phyloP scores from a whole-genome alignment of 768 basidiomycete genomes.

The Lentinula guzmanii region DNA sequence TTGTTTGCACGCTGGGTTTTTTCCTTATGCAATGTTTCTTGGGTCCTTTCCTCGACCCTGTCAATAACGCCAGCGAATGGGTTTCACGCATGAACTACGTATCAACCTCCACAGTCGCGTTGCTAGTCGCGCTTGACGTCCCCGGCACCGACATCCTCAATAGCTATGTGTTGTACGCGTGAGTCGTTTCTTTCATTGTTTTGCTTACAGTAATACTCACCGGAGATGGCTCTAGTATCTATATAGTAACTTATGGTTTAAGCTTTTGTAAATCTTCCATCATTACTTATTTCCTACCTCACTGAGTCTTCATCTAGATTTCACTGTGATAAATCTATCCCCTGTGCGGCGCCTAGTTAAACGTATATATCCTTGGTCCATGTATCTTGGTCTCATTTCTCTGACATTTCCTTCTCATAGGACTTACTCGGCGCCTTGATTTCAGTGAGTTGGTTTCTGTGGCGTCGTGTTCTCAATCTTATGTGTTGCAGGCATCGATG shows the following conservation, averaged over 20 bases:
- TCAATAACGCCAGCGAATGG: conserved; percentile 74
- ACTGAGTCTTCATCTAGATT: conserved; percentile 41
- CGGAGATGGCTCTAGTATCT: conserved; percentile 26
- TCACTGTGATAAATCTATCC: conserved; percentile 49
- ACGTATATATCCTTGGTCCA: conserved; percentile 26
- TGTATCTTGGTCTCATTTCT: not conserved
- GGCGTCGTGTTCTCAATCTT: not conserved
- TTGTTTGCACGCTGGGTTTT: conserved; percentile 51
- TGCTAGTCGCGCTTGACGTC: conserved; percentile 55
- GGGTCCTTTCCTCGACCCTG: conserved; percentile 62
- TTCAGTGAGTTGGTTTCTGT: conserved; percentile 47
- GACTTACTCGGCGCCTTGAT: conserved; percentile 57
- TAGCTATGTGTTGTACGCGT: conserved; percentile 64
- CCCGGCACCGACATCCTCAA: conserved; percentile 49
- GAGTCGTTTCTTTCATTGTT: conserved; percentile 18
- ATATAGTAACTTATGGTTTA: conserved; percentile 59
- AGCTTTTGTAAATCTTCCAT: conserved; percentile 40
- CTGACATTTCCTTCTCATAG: conserved; percentile 25
- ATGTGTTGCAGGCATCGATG: conserved; percentile 54
- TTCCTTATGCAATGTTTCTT: conserved; percentile 56
- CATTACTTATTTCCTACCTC: not conserved
- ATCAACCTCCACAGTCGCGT: conserved; percentile 54
- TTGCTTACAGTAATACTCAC: conserved; percentile 1
- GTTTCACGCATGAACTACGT: conserved; percentile 67
- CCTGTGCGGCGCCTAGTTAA: conserved; percentile 54